Evolutionary conservation across 306 rosid genomes (phyloP).

Genomic region (Casuarina equisetifolia): DNA sequence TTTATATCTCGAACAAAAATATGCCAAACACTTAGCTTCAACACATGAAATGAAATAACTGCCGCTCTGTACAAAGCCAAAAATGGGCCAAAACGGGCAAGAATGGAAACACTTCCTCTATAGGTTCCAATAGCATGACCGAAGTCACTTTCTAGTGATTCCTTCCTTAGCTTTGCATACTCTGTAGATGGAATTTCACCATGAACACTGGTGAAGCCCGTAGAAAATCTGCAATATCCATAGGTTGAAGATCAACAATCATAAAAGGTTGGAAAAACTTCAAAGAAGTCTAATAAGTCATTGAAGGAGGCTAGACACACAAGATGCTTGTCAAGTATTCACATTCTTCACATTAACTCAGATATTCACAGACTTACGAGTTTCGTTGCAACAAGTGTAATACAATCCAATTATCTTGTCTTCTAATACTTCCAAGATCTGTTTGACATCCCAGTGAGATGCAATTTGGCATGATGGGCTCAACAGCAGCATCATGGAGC

Average conservation of each 20-base stretch:
- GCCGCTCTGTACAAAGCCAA: slow-evolving; percentile 89
- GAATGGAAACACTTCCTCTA: slow-evolving; percentile 56
- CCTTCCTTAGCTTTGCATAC: slow-evolving; percentile 90
- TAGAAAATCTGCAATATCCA: slow-evolving; percentile 62
- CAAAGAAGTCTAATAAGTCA: slow-evolving; percentile 10
- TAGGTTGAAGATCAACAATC: slow-evolving; percentile 11
- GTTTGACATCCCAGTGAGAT: slow-evolving; percentile 42
- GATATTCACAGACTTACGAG: slow-evolving; percentile 49
- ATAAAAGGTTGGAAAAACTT: slow-evolving; percentile 14
- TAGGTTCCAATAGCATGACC: slow-evolving; percentile 74
- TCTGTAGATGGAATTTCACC: slow-evolving; percentile 88
- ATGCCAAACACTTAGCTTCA: slow-evolving; percentile 72
- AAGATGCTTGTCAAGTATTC: slow-evolving; percentile 3
- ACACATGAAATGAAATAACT: slow-evolving; percentile 75
- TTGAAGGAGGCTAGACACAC: slow-evolving; percentile 5
- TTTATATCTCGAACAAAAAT: slow-evolving; percentile 61
- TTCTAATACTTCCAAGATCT: slow-evolving; percentile 33
- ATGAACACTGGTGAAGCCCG: slow-evolving; percentile 86
- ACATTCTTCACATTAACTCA: not conserved
- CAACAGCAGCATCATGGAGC: slow-evolving; percentile 29
- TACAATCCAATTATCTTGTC: slow-evolving; percentile 33
- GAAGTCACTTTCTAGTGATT: slow-evolving; percentile 71
- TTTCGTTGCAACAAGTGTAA: slow-evolving; percentile 47
- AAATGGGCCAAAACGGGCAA: slow-evolving; percentile 77
- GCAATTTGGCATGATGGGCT: slow-evolving; percentile 42